A percentile compares a stretch with the other conserved stretches of the same genome.
phyloP scores from a whole-genome alignment of 805 yeast species.

The Clavispora asparagi region DNA sequence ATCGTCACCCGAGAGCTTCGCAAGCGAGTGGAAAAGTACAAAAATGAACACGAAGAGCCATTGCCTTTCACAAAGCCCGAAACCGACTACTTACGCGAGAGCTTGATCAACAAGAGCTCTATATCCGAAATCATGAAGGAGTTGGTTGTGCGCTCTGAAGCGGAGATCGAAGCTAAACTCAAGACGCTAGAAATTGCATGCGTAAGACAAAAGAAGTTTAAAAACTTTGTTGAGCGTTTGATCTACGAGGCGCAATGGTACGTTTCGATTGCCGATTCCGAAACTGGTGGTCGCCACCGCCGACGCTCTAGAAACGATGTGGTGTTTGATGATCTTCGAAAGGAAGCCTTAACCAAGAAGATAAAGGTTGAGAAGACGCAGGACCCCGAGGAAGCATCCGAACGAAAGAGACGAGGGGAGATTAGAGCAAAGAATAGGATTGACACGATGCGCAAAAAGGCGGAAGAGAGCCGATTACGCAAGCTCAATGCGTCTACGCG shows the following conservation, averaged over 20 bases:
- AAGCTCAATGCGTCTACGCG: not conserved
- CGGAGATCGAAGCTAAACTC: slow-evolving; percentile 17
- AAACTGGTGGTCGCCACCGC: slow-evolving; percentile 11
- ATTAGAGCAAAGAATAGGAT: not conserved
- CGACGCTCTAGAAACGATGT: slow-evolving; percentile 11
- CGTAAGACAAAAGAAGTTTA: slow-evolving; percentile 24
- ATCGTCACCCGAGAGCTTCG: not conserved
- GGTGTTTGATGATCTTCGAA: slow-evolving; percentile 14
- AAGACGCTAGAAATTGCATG: slow-evolving; percentile 21
- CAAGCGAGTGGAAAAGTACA: not conserved
- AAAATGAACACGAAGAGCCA: not conserved
- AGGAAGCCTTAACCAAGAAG: slow-evolving; percentile 8
- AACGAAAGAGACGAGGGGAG: slow-evolving; percentile 2
- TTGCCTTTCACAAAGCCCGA: slow-evolving; percentile 23
- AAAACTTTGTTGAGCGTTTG: slow-evolving; percentile 25
- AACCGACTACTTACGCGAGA: slow-evolving; percentile 14
- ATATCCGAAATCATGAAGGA: slow-evolving; percentile 11
- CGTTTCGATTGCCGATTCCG: slow-evolving; percentile 16
- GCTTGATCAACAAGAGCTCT: slow-evolving; percentile 11
- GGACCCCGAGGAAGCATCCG: slow-evolving; percentile 9
- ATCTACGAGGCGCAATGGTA: slow-evolving; percentile 39
- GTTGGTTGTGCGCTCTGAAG: slow-evolving; percentile 22
- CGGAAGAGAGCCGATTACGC: slow-evolving; percentile 1
- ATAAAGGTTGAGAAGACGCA: slow-evolving; percentile 7
- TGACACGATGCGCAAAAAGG: slow-evolving; percentile 1